Evolutionary conservation across 805 yeast genomes (phyloP).

Genomic region (Naumovozyma baii): DNA sequence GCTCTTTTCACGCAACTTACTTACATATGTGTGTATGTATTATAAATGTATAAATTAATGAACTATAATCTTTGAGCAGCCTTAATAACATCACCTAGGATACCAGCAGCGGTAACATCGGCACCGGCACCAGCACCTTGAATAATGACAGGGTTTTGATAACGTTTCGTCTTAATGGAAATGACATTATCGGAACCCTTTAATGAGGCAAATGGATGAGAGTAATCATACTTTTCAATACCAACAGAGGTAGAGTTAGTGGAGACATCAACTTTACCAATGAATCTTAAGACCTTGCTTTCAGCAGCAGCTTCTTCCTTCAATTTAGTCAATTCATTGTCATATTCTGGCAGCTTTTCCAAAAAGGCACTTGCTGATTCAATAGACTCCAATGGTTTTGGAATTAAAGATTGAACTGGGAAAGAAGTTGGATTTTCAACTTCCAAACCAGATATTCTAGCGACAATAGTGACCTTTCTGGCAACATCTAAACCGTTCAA

Average conservation of each 20-base stretch:
- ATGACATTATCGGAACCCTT: constrained; percentile 95
- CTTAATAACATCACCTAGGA: constrained; percentile 85
- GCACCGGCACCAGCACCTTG: constrained; percentile 98
- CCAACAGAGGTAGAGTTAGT: constrained; percentile 70
- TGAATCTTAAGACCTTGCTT: constrained; percentile 83
- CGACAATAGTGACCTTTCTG: constrained; percentile 91
- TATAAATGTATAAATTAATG: neutral
- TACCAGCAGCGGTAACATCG: constrained; percentile 77
- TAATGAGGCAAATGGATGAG: constrained; percentile 92
- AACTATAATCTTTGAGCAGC: constrained; percentile 67
- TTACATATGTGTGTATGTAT: neutral
- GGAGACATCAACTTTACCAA: constrained; percentile 79
- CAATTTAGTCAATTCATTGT: constrained; percentile 63
- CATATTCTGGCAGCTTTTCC: constrained; percentile 72
- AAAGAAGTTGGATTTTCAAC: constrained; percentile 85
- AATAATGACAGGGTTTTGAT: constrained; percentile 82
- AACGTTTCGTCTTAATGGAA: constrained; percentile 84
- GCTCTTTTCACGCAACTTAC: too few relatives aligned
- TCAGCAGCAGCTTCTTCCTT: constrained; percentile 75
- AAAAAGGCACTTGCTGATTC: constrained; percentile 69
- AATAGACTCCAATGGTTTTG: constrained; percentile 69
- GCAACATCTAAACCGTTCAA: constrained; percentile 97
- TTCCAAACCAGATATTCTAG: constrained; percentile 80
- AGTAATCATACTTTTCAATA: constrained; percentile 72
- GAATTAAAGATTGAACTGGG: constrained; percentile 90